Evolutionary conservation across 1,284 basidiomycete genomes (phyloP).

Genomic region (Hypsizygus ulmarius): DNA sequence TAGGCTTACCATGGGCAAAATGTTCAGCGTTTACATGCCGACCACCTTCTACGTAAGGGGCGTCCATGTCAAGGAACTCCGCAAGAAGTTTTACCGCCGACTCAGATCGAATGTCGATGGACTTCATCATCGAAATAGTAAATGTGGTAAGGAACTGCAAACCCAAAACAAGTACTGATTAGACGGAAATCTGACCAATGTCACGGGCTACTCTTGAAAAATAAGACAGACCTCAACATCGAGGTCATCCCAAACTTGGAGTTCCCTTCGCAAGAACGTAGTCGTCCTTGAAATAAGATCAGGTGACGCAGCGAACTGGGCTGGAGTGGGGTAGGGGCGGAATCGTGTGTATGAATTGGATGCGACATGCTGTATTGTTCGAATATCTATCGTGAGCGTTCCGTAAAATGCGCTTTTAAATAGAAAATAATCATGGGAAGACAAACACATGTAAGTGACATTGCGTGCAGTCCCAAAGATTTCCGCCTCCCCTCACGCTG

Average conservation of each 20-base stretch:
- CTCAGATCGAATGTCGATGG: slow-evolving; percentile 86
- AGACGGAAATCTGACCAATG: slow-evolving; percentile 9
- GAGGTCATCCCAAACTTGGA: slow-evolving; percentile 78
- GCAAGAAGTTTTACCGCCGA: slow-evolving; percentile 76
- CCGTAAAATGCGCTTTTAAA: background rate
- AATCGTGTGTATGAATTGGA: slow-evolving; percentile 82
- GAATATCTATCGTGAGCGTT: background rate
- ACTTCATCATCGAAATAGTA: slow-evolving; percentile 80
- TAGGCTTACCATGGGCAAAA: slow-evolving; percentile 78
- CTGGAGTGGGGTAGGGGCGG: slow-evolving; percentile 76
- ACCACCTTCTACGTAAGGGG: slow-evolving; percentile 49
- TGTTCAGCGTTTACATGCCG: slow-evolving; percentile 77
- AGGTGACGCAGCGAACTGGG: slow-evolving; percentile 72
- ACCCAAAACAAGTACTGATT: background rate
- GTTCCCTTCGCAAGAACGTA: slow-evolving; percentile 77
- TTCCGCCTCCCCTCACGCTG: no score
- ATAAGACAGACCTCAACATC: slow-evolving; percentile 70
- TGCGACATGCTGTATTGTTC: slow-evolving; percentile 74
- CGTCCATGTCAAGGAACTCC: slow-evolving; percentile 81
- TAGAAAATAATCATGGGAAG: background rate
- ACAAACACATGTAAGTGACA: slow-evolving; percentile 2
- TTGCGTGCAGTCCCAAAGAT: background rate
- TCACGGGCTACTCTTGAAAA: slow-evolving; percentile 1
- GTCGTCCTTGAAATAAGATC: slow-evolving; percentile 74
- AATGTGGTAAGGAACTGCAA: slow-evolving; percentile 72